Evolutionary conservation across 352 stramenopile genomes (phyloP).

Genomic region (Phytophthora foliorum): DNA sequence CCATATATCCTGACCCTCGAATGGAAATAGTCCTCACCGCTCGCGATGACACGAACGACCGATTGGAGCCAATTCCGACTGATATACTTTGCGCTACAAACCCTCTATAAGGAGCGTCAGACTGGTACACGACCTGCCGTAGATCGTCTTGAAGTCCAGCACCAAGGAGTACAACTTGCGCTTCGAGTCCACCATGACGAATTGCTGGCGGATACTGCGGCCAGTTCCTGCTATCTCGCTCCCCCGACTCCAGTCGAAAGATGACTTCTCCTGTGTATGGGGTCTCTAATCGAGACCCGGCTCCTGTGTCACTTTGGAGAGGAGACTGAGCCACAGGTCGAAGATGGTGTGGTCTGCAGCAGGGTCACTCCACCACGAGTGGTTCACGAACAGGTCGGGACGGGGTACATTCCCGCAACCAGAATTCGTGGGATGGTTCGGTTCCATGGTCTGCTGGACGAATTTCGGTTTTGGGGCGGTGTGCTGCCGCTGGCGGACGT

Average conservation of each 20-base stretch:
- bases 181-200: constrained; percentile 43
- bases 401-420: constrained; percentile 37
- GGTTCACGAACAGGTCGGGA: too few relatives aligned
- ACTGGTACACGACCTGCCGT: too few relatives aligned
- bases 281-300: background rate
- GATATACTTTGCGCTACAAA: constrained; percentile 30
- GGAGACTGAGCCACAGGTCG: constrained; percentile 51
- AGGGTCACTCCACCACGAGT: too few relatives aligned
- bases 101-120: constrained; percentile 22
- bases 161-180: too few relatives aligned
- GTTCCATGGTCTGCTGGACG: constrained; percentile 54
- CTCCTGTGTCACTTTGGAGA: constrained; percentile 24
- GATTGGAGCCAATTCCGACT: too few relatives aligned
- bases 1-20: too few relatives aligned
- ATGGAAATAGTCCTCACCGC: too few relatives aligned
- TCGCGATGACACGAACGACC: too few relatives aligned
- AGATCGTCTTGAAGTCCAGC: too few relatives aligned
- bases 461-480: constrained; percentile 34
- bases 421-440: constrained; percentile 51
- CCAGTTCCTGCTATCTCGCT: constrained; percentile 38
- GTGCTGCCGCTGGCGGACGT: constrained; percentile 17
- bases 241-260: constrained; percentile 51
- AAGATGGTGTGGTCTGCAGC: too few relatives aligned
- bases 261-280: constrained; percentile 40
- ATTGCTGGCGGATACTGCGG: constrained; percentile 49